Percentiles rank a stretch among this genome's conserved stretches.
Conservation (phyloP, 495 filamentous ascomycete species). For the Copromyces sp. region DNA sequence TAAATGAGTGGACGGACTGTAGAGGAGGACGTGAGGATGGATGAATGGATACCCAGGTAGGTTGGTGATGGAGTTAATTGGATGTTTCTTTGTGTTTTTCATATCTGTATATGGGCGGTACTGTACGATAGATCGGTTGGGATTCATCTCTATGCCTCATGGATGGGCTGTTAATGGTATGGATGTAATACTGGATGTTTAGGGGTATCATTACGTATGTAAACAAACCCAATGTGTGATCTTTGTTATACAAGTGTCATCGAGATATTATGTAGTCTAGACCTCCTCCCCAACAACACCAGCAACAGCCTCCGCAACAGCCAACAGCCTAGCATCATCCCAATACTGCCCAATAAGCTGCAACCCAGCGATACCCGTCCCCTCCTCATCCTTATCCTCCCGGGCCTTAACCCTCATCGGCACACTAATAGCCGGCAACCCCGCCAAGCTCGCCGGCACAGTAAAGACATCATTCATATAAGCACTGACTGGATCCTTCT, state of each 20-base stretch:
- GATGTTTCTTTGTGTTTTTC: not conserved
- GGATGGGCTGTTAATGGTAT: not conserved
- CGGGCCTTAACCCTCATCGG: conserved; percentile 42
- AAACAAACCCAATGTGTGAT: not conserved
- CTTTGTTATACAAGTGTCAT: not conserved
- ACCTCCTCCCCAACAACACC: not conserved
- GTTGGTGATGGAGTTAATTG: not conserved
- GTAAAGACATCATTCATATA: conserved; percentile 95
- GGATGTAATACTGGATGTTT: not conserved
- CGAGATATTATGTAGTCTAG: not conserved
- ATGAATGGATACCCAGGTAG: not conserved
- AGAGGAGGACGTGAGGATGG: no score
- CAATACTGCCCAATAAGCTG: conserved; percentile 90
- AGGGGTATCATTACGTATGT: not conserved
- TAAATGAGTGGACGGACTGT: conserved; percentile 13
- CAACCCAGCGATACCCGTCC: conserved; percentile 49
- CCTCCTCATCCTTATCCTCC: conserved; percentile 11
- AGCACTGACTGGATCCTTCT: conserved; percentile 27
- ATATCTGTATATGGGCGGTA: not conserved
- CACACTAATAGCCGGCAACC: conserved; percentile 79
- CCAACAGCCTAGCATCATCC: conserved; percentile 60
- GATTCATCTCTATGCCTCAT: not conserved
- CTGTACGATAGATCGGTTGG: not conserved
- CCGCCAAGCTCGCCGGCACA: conserved; percentile 87
- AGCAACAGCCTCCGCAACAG: conserved; percentile 41